Evolutionary conservation across 805 yeast genomes (phyloP), one percentile per base, ranked within the genome.

Genomic region (Candida chilensis): DNA sequence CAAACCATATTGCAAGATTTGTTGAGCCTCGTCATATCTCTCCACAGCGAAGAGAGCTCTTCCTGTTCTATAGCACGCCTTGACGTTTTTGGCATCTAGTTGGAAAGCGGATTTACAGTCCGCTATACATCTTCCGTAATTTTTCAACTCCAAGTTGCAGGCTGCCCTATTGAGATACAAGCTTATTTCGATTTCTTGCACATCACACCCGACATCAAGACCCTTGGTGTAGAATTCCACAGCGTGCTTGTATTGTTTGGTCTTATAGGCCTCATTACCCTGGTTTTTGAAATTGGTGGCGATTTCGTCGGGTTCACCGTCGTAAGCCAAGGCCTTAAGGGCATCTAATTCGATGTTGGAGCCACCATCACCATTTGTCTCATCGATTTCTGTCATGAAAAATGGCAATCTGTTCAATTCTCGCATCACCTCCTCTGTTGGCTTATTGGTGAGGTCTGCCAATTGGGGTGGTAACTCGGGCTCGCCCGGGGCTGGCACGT

Each of bases 241-340:
- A 1, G 98, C 98, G 38, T 74, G 74, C 33, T 71, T 67, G 55
- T 71, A 92, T 43, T 78, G 74, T 42, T 79, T 84, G 7, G 60
- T 60, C 49, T 74, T 78, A 57, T 68, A 92, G 35, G 83, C 71
- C 11, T 86, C 96, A 51, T 94, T 92, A 5, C 98, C 99, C 49
- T 90, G 96, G 37, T 72, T 78, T 39, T 87, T 86, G 61, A 88
- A 92, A 47, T 87, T 88, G 16, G 73, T 66, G 4, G 96, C 96
- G 20, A 87, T 64, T 47, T 92, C 98, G 44, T 81, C 78, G 0
- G 96, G 96, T 38, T 86, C 95, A 27, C 97, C 98, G 29, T 92
- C 98, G 47, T 85, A 87, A 0, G 94, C 95, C 41, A 92, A 61
- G 4, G 95, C 90, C 47, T 79, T 80, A 34, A 92, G 64, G 0